A percentile compares a stretch with the other conserved stretches of the same genome.
phyloP scores from a whole-genome alignment of 495 filamentous ascomycete species.

The Penicillium chermesinum region DNA sequence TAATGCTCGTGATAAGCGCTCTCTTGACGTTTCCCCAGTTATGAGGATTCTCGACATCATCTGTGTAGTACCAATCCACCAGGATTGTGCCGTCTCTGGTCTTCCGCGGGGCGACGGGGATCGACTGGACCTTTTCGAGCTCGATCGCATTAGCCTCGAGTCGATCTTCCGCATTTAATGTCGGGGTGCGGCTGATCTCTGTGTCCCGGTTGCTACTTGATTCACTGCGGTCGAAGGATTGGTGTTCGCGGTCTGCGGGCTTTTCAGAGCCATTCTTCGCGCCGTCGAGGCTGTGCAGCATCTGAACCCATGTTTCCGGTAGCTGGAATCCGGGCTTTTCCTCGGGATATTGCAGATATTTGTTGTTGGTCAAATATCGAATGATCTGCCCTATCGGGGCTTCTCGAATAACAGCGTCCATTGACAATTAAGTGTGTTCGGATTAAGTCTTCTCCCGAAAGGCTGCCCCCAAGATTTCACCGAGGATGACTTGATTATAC shows the following conservation, averaged over 20 bases:
- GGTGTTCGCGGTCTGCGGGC: neutral
- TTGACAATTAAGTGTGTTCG: neutral
- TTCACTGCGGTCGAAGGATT: neutral
- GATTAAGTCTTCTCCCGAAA: no score
- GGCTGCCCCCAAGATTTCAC: no score
- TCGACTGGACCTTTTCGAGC: conserved; percentile 41
- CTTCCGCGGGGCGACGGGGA: conserved; percentile 42
- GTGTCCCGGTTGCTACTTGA: conserved; percentile 3
- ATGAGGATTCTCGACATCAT: conserved; percentile 50
- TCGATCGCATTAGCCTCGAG: conserved; percentile 35
- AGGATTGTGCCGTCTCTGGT: conserved; percentile 37
- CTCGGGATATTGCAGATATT: conserved; percentile 50
- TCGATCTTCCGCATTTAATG: conserved; percentile 27
- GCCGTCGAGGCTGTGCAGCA: conserved; percentile 12
- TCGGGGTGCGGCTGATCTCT: conserved; percentile 11
- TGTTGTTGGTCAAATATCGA: conserved; percentile 44
- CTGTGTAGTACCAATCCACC: conserved; percentile 53
- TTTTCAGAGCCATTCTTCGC: conserved; percentile 7
- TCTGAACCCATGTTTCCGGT: conserved; percentile 39
- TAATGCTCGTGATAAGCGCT: conserved; percentile 18
- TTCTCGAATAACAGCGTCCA: conserved; percentile 40
- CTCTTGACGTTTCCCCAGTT: conserved; percentile 44
- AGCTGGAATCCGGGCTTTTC: conserved; percentile 48
- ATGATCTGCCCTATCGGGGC: conserved; percentile 51
- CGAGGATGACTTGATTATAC: no score